A percentile compares a stretch with the other conserved stretches of the same genome.
Evolutionary conservation across 73 alveolate genomes (phyloP).

Genomic region (Paraurostyla sp.): DNA sequence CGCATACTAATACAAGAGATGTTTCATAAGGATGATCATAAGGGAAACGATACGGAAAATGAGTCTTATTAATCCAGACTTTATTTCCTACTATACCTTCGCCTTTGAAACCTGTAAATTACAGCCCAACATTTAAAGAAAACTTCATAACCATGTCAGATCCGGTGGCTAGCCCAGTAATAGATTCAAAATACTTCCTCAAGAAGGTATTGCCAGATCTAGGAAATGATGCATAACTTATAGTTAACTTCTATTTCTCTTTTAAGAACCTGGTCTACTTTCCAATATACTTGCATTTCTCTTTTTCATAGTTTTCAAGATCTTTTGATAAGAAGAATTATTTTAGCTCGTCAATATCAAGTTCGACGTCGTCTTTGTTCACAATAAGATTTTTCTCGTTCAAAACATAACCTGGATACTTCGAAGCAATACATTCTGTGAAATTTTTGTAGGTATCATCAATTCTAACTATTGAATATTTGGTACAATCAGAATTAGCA

Average conservation of each 20-base stretch:
- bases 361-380: neutral
- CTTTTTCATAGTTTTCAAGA: neutral
- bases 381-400: neutral
- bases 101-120: constrained; percentile 44
- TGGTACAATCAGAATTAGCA: constrained; percentile 24
- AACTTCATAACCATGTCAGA: neutral
- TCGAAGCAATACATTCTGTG: neutral
- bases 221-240: constrained; percentile 16
- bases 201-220: constrained; percentile 19
- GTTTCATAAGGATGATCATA: constrained; percentile 46
- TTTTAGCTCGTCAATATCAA: constrained; percentile 8
- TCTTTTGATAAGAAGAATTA: constrained; percentile 2
- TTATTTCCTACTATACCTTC: constrained; percentile 66
- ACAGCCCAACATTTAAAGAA: neutral
- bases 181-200: constrained; percentile 14
- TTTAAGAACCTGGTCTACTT: constrained; percentile 7
- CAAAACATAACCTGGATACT: constrained; percentile 11
- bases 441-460: neutral
- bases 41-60: constrained; percentile 60
- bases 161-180: constrained; percentile 21
- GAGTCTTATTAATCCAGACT: constrained; percentile 73
- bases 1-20: constrained; percentile 35
- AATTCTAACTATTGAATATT: neutral
- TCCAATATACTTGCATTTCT: neutral
- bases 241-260: no score